Percentiles rank a stretch among this genome's conserved stretches.
Conservation (phyloP, 192 early-diverging fungal genomes). For the Phycomyces nitens region DNA sequence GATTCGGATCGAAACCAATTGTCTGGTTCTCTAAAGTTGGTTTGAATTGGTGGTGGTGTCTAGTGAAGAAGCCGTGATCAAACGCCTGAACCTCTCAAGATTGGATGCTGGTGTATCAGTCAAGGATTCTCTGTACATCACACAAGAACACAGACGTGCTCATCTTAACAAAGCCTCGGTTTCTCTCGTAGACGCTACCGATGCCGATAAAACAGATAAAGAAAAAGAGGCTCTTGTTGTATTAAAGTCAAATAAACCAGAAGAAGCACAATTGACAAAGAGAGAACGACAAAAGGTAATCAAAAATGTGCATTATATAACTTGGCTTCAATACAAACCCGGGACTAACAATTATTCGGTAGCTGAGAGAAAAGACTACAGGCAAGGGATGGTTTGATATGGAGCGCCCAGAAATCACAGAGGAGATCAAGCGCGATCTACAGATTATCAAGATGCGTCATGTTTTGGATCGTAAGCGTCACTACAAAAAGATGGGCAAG, state of each 20-base stretch:
- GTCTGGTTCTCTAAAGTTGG: no score
- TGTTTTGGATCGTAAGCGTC: slow-evolving; percentile 89
- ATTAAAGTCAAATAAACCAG: slow-evolving; percentile 32
- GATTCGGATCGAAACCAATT: slow-evolving; percentile 13
- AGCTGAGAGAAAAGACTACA: slow-evolving; percentile 28
- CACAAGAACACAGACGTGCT: slow-evolving; percentile 21
- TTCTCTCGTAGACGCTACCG: slow-evolving; percentile 25
- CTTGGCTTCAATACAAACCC: no score
- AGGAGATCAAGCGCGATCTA: slow-evolving; percentile 86
- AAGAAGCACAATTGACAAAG: slow-evolving; percentile 29
- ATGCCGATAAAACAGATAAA: slow-evolving; percentile 1
- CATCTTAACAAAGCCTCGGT: slow-evolving; percentile 30
- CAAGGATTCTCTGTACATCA: slow-evolving; percentile 35
- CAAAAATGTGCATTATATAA: not conserved
- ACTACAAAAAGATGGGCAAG: slow-evolving; percentile 80
- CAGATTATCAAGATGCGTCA: slow-evolving; percentile 81
- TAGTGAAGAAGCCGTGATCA: not conserved
- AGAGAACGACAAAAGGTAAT: slow-evolving; percentile 39
- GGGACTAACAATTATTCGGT: not conserved
- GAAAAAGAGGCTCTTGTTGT: slow-evolving; percentile 29
- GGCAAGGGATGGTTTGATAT: slow-evolving; percentile 87
- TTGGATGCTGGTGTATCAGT: slow-evolving; percentile 38
- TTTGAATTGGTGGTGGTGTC: no score
- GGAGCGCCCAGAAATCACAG: slow-evolving; percentile 77
- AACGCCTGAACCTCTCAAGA: slow-evolving; percentile 30